Base-by-base conservation (phyloP, 192 early-diverging fungal genomes). In the Ambispora gerdemannii region DNA sequence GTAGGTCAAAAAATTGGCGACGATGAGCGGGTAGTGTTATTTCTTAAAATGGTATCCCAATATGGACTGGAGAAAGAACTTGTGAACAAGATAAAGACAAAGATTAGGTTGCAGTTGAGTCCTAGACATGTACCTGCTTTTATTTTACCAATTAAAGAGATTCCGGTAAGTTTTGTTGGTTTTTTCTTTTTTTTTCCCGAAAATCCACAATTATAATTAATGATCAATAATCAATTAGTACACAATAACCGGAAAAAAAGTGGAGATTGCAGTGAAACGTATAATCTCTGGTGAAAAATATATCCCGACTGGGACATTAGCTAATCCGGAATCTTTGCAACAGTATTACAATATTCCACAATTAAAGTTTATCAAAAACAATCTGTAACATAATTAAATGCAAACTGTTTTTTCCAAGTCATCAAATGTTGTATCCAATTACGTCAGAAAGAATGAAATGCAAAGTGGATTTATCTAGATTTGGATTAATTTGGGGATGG, bases 181-280 rank as follows among this genome's bases (percentile, higher is more conserved):
- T 34, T 67, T 31, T 22, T 63, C 60, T 24, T 34, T 50, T 53
- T 50, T 8, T 63, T 7, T 33, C 15, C 15, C 56, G 71, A 0
- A 47, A 36, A 56, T 58, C 27, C 59, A 34, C 6, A 32, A 47
- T 56, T 24, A 38, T 11, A 24, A 51, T 28, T 59, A 24, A 73
- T 51, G 6, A 10, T 11, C 35, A 28, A 61, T 38, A 33, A 60
- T 43, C 59, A 72, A 43, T 72, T 61, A 86, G 83, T 91, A 97
- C 80, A 98, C 97, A 1, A 82, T 93, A 65, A 97, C 93, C 55
- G 95, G 97, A 43, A 98, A 98, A 73, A 97, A 97, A 79, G 94
- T 97, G 11, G 97, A 98, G 76, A 88, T 98, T 33, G 95, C 95
- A 1, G 94, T 98, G 56, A 98, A 97, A 77, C 84, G 70, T 79